A percentile compares a stretch with the other conserved stretches of the same genome.
Conservation (phyloP, 768 basidiomycete genomes). For the Filobasidium wieringae region DNA sequence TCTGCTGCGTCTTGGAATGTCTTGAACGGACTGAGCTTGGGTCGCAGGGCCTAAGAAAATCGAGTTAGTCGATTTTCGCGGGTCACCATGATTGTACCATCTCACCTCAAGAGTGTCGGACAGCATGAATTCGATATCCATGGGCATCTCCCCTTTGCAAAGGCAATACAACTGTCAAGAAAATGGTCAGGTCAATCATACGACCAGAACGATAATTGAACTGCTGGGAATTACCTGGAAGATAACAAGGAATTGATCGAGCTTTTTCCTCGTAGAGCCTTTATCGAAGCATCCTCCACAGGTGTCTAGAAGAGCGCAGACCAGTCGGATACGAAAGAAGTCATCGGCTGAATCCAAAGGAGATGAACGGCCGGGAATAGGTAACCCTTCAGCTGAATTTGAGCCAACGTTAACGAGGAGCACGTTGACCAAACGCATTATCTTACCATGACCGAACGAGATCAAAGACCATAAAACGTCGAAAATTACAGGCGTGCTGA, state of each 20-base stretch:
- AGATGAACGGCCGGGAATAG: slow-evolving; percentile 61
- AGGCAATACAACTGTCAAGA: slow-evolving; percentile 57
- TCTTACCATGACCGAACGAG: slow-evolving; percentile 89
- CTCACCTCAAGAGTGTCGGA: slow-evolving; percentile 81
- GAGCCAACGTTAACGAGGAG: background rate
- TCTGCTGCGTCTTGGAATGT: slow-evolving; percentile 71
- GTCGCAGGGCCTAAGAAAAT: slow-evolving; percentile 60
- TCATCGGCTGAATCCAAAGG: slow-evolving; percentile 86
- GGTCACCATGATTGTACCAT: background rate
- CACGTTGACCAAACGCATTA: slow-evolving; percentile 9
- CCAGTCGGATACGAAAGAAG: slow-evolving; percentile 82
- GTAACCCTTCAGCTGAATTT: slow-evolving; percentile 71
- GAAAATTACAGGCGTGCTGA: slow-evolving; percentile 80
- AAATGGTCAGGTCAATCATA: slow-evolving; percentile 18
- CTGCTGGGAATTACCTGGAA: slow-evolving; percentile 59
- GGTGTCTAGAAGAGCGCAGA: slow-evolving; percentile 85
- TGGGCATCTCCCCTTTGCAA: slow-evolving; percentile 80
- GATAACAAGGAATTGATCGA: slow-evolving; percentile 83
- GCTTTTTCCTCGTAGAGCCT: slow-evolving; percentile 78
- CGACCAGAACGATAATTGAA: slow-evolving; percentile 22
- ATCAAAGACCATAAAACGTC: slow-evolving; percentile 88
- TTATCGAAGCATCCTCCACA: slow-evolving; percentile 97
- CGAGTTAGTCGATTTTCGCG: background rate
- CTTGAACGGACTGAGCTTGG: slow-evolving; percentile 59
- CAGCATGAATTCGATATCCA: slow-evolving; percentile 98